Percentiles rank a stretch among this genome's conserved stretches.
Conservation (phyloP, 1,284 basidiomycete species). For the Crucibulum cyathiforme region DNA sequence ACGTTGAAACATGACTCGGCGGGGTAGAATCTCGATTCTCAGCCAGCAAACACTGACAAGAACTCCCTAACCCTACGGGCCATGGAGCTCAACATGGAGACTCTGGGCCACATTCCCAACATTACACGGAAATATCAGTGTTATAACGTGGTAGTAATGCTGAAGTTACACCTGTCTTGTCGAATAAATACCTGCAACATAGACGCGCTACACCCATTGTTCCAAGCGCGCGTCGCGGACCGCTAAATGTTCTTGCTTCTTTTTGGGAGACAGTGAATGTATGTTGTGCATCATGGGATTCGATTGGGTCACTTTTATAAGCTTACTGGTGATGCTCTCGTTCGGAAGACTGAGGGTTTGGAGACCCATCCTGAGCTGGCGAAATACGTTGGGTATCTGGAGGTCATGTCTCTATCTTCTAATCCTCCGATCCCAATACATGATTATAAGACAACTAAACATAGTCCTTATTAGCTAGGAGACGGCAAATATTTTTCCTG, state of each 20-base stretch:
- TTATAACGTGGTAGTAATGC: too few species aligned
- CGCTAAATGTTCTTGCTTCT: constrained; percentile 21
- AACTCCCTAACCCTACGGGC: not conserved
- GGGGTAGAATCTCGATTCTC: too few species aligned
- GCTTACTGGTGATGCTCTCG: constrained; percentile 14
- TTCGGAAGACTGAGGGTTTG: constrained; percentile 22
- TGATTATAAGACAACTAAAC: constrained; percentile 17
- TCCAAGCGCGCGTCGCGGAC: constrained; percentile 27
- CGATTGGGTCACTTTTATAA: constrained; percentile 16
- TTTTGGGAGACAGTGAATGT: constrained; percentile 27
- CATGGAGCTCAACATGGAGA: not conserved
- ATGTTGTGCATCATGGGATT: constrained; percentile 13
- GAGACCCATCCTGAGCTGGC: constrained; percentile 11
- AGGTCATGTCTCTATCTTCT: not conserved
- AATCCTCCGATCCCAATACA: not conserved
- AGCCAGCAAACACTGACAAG: not conserved
- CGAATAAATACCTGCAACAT: not conserved
- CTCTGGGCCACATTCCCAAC: not conserved
- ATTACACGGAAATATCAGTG: not conserved
- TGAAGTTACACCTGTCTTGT: too few species aligned
- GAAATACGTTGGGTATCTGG: constrained; percentile 19
- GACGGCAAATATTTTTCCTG: constrained; percentile 16
- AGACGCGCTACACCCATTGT: constrained; percentile 25
- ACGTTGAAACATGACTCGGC: too few species aligned
- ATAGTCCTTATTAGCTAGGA: constrained; percentile 31